Conservation (phyloP, 768 basidiomycete genomes). For the Amanita polypyramis region DNA sequence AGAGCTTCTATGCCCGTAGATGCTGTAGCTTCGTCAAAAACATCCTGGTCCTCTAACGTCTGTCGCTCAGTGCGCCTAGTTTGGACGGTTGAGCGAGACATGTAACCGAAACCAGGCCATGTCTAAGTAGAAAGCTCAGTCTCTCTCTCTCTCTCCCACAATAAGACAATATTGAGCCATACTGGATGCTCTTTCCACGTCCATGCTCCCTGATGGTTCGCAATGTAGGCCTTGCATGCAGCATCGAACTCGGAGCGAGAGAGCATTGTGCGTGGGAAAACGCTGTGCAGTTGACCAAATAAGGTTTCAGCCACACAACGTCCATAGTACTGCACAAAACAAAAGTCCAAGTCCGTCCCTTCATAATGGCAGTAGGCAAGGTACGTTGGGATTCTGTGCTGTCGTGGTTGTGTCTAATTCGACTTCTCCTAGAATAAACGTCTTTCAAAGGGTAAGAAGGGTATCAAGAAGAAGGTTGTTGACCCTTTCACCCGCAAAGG, state of each 20-base stretch:
- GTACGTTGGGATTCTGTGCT: constrained; percentile 27
- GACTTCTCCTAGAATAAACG: constrained; percentile 73
- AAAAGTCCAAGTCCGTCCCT: constrained; percentile 37
- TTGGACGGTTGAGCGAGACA: constrained; percentile 27
- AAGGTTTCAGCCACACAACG: constrained; percentile 54
- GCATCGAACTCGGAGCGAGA: constrained; percentile 51
- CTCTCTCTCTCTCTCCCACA: background rate
- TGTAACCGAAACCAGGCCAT: constrained; percentile 32
- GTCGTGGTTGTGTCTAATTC: constrained; percentile 1
- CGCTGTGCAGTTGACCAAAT: constrained; percentile 36
- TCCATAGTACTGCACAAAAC: constrained; percentile 23
- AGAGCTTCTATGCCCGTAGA: constrained; percentile 21
- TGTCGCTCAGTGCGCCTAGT: constrained; percentile 3
- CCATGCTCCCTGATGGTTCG: constrained; percentile 31
- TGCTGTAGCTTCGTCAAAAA: constrained; percentile 21
- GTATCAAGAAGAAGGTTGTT: constrained; percentile 99
- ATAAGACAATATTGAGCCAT: constrained; percentile 19
- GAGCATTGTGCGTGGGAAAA: constrained; percentile 38
- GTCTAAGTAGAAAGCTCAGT: constrained; percentile 17
- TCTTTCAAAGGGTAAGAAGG: constrained; percentile 96
- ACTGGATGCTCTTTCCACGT: constrained; percentile 51
- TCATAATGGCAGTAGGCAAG: constrained; percentile 84
- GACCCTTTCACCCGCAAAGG: constrained; percentile 99
- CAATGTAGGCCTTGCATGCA: constrained; percentile 37
- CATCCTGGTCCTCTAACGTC: constrained; percentile 23